Evolutionary conservation across 371 early-diverging fungal species (phyloP), one percentile per base, ranked within the genome.

Genomic region (Mortierella sp.): DNA sequence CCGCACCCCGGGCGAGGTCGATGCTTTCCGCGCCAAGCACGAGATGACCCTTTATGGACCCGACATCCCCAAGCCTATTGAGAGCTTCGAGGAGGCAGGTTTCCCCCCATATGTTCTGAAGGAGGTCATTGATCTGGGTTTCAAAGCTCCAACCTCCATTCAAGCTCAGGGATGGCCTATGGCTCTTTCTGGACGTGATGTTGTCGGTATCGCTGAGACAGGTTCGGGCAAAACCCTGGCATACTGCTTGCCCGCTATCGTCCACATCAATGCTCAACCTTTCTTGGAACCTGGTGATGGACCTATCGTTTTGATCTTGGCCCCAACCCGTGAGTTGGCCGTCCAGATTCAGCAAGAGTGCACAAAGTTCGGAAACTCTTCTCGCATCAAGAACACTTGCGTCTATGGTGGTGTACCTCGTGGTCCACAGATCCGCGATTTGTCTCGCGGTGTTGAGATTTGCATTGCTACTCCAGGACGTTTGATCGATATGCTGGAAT

Each of bases 81-180:
- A 90, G 37, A 79, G 90, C 1, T 96, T 97, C 79, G 86, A 83
- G 7, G 93, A 94, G 80, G 93, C 95, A 28, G 88, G 87, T 43
- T 94, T 96, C 67, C 96, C 96, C 24, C 80, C 83, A 58, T 92
- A 91, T 73, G 90, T 99, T 24, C 84, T 98, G 72, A 85, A 90
- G 54, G 95, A 95, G 77, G 89, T 99, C 45, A 63, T 81, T 39
- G 86, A 88, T 47, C 88, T 92, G 53, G 96, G 97, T 1, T 99
- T 96, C 84, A 81, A 84, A 24, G 81, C 82, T 6, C 99, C 99
- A 29, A 99, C 99, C 1, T 85, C 98, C 39, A 99, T 99, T 73
- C 99, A 99, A 85, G 92, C 96, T 25, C 99, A 99, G 81, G 99
- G 99, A 53, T 98, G 98, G 98, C 98, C 99, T 12, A 98, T 98